Evolutionary conservation across 148 eudicot species (phyloP), one percentile per base, ranked within the genome.

Genomic region (Camellia japonica): DNA sequence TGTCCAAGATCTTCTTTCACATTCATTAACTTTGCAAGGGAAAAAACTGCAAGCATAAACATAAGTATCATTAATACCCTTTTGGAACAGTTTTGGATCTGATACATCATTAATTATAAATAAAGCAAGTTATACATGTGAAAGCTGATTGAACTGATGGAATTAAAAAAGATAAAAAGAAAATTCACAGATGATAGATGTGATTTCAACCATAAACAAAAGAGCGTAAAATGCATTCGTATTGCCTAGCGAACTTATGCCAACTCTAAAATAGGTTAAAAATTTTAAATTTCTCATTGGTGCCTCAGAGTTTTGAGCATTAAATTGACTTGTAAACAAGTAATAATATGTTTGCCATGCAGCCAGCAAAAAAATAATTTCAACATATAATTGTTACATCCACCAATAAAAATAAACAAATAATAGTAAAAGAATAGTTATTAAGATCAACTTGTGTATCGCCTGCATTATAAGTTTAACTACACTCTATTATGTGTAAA

Each of bases 1-100:
- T 81, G 81, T 64, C 91, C 88, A 51, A 85, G 78, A 85, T 92
- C 99, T 85, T 91, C 99, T 84, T 85, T 88, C 88, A 93, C 88
- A 84, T 95, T 93, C 99, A 95, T 95, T 75, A 95, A 87, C 87
- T 93, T 95, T 65, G 99, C 97, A 67, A 95, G 93, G 70, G 99
- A 83, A 88, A 90, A 95, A 81, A 95, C 99, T 95, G 93, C 87
- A 84, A 61, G 76, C 2, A 61, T 66, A 78, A 74, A 85, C 55
- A 75, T 55, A 67, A 76, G 74, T 74, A 72, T 81, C 67, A 47
- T 44, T 78, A 71, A 60, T 64, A 81, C 20, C 23, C 61, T 67
- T 63, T 30, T 56, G 76, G 60, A 49, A 55, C 15, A 43, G 76
- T 75, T 75, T 61, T 3, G 8, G 52, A 6, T 54, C 14, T 30